Evolutionary conservation across 208 protist species (phyloP).

Genomic region (Lotmaria passim): DNA sequence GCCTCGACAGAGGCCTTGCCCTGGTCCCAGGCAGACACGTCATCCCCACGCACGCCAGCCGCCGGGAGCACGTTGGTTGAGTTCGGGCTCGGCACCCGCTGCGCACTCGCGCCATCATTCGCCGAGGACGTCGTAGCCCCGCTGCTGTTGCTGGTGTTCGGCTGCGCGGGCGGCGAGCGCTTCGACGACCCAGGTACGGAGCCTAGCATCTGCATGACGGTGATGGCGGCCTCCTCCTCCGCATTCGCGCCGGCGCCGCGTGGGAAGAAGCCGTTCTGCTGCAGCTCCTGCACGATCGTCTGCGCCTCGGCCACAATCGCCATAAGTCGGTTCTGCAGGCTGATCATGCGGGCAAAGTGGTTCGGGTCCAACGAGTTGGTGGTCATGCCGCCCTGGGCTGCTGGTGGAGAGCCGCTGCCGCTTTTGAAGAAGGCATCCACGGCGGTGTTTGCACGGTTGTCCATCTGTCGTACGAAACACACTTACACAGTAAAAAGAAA

Average conservation of each 20-base stretch:
- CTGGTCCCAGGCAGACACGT: not conserved
- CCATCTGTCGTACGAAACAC: slow-evolving; percentile 18
- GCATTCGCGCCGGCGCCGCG: slow-evolving; percentile 28
- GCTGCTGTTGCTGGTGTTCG: slow-evolving; percentile 15
- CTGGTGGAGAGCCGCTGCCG: slow-evolving; percentile 25
- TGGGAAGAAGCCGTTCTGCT: slow-evolving; percentile 51
- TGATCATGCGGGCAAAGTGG: slow-evolving; percentile 39
- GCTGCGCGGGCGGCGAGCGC: not conserved
- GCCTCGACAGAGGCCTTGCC: not conserved
- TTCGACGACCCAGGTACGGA: slow-evolving; percentile 22
- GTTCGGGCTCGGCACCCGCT: slow-evolving; percentile 20
- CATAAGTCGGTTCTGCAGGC: slow-evolving; percentile 51
- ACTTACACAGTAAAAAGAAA: not conserved
- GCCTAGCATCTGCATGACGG: slow-evolving; percentile 35
- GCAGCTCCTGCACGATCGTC: slow-evolving; percentile 44
- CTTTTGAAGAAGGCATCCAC: slow-evolving; percentile 36
- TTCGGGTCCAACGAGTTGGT: slow-evolving; percentile 20
- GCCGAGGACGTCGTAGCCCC: not conserved
- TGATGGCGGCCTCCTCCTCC: slow-evolving; percentile 42
- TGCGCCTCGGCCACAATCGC: slow-evolving; percentile 48
- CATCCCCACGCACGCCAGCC: not conserved
- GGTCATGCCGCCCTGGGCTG: not conserved
- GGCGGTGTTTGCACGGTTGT: slow-evolving; percentile 33
- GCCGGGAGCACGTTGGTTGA: slow-evolving; percentile 3
- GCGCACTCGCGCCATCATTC: not conserved